phyloP scores from a whole-genome alignment of 1,284 basidiomycete species.

The Heimioporus retisporus region DNA sequence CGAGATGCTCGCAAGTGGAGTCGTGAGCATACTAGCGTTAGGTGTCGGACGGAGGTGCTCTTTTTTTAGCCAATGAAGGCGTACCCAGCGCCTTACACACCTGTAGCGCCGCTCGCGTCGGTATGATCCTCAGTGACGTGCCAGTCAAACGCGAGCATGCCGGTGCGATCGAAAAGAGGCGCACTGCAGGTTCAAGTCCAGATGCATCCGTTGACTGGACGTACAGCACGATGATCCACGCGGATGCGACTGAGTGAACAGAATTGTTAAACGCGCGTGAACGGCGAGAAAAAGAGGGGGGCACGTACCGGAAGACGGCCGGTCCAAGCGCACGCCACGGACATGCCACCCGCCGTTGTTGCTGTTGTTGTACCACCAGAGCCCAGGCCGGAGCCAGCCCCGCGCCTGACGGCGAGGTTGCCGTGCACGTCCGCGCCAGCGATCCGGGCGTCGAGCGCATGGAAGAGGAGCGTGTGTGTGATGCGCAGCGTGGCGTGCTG shows the following conservation, averaged over 20 bases:
- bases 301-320: conserved; percentile 39
- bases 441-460: conserved; percentile 75
- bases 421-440: conserved; percentile 42
- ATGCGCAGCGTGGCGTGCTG: conserved; percentile 52
- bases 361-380: conserved; percentile 18
- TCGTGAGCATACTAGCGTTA: too few relatives aligned
- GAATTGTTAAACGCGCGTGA: conserved; percentile 34
- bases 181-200: conserved; percentile 71
- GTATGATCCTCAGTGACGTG: conserved; percentile 64
- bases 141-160: conserved; percentile 82
- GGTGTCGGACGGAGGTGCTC: too few relatives aligned
- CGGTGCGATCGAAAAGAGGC: conserved; percentile 53
- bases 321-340: conserved; percentile 27
- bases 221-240: conserved; percentile 56
- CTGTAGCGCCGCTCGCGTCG: conserved; percentile 62
- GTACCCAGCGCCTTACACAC: conserved; percentile 64
- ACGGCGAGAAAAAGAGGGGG: too few relatives aligned
- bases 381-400: background rate
- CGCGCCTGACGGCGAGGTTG: conserved; percentile 57
- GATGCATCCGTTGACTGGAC: conserved; percentile 64
- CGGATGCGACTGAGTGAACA: conserved; percentile 81
- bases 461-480: conserved; percentile 77
- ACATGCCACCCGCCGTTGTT: conserved; percentile 9
- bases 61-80: conserved; percentile 28
- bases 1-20: too few relatives aligned